Evolutionary conservation across 2,329 filamentous ascomycete species (phyloP).

Genomic region (Aspergillus hiratsukae): DNA sequence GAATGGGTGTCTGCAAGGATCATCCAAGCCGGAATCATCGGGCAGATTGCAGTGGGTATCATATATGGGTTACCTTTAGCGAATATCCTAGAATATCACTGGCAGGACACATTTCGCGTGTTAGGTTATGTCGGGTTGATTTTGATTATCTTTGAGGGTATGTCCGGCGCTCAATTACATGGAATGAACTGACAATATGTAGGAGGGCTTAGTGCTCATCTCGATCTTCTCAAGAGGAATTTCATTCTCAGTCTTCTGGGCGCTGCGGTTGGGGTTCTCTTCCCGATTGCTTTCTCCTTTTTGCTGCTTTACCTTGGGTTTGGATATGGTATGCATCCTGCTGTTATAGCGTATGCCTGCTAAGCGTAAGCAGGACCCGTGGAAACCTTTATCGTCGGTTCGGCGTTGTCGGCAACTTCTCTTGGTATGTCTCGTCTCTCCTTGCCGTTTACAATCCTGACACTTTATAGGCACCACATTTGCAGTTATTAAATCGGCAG

Average conservation of each 20-base stretch:
- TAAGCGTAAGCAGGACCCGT: conserved; percentile 18
- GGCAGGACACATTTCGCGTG: conserved; percentile 46
- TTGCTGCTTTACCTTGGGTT: conserved; percentile 42
- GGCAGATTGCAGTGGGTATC: conserved; percentile 46
- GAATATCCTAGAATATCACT: conserved; percentile 40
- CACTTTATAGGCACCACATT: conserved; percentile 22
- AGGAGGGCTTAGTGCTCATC: conserved; percentile 45
- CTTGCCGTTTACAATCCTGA: neutral
- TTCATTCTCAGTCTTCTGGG: conserved; percentile 40
- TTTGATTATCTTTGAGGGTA: conserved; percentile 47
- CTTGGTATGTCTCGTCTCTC: conserved; percentile 13
- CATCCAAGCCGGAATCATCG: conserved; percentile 44
- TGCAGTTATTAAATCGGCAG: conserved; percentile 26
- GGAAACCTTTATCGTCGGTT: conserved; percentile 30
- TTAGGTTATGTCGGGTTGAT: conserved; percentile 48
- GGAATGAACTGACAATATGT: conserved; percentile 5
- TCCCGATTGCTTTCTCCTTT: conserved; percentile 45
- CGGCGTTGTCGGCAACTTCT: conserved; percentile 27
- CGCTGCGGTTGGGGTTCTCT: conserved; percentile 43
- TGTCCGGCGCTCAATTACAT: neutral
- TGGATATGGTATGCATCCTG: conserved; percentile 31
- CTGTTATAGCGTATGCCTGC: neutral
- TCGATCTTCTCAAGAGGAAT: conserved; percentile 46
- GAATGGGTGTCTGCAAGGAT: conserved; percentile 41
- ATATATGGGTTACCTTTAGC: conserved; percentile 44